A percentile compares a stretch with the other conserved stretches of the same genome.
Conservation (phyloP, 2,329 filamentous ascomycete genomes). For the Aureobasidium sp. region DNA sequence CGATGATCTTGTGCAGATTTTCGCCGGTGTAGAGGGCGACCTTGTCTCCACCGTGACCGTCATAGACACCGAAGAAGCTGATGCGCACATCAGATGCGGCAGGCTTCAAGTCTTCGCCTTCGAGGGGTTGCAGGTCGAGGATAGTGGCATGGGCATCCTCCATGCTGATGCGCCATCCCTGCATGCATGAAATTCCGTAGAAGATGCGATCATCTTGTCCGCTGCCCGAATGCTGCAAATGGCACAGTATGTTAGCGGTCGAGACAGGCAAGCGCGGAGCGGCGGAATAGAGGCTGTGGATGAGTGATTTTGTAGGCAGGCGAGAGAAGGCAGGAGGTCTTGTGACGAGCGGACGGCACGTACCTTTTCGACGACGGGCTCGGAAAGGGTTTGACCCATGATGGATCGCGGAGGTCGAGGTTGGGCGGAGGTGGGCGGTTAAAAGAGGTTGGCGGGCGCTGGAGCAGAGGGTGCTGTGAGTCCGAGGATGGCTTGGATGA, state of each 20-base stretch:
- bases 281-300: neutral
- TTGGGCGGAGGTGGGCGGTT: neutral
- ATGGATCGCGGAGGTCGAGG: constrained; percentile 25
- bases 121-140: constrained; percentile 70
- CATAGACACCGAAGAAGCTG: constrained; percentile 96
- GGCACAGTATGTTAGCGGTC: constrained; percentile 5
- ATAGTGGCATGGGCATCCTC: constrained; percentile 90
- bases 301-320: neutral
- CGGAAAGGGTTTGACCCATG: constrained; percentile 99
- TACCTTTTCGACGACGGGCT: constrained; percentile 99
- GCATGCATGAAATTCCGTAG: constrained; percentile 96
- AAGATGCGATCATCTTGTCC: constrained; percentile 89
- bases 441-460: neutral
- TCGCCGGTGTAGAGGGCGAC: constrained; percentile 90
- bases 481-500: neutral
- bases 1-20: constrained; percentile 86
- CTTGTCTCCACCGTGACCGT: constrained; percentile 95
- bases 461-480: neutral
- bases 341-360: constrained; percentile 28
- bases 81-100: constrained; percentile 65
- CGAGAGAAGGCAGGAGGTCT: constrained; percentile 13
- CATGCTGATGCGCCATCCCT: constrained; percentile 99
- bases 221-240: constrained; percentile 68
- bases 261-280: neutral
- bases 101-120: constrained; percentile 45